Evolutionary conservation across 176 grass and related monocot genomes (phyloP).

Genomic region (Aechmea fasciata): DNA sequence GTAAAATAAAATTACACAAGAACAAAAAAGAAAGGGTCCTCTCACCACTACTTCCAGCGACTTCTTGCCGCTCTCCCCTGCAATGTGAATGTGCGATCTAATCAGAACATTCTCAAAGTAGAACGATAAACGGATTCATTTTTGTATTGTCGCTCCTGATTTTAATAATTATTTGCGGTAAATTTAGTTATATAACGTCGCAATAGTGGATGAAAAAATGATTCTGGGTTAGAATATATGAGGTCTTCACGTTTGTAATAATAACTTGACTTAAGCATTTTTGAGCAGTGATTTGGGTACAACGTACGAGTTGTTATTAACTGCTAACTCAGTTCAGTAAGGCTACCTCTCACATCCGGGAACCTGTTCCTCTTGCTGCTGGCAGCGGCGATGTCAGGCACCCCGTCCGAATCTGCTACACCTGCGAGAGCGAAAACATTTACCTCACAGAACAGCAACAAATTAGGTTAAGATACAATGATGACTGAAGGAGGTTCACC

Average conservation of each 20-base stretch:
- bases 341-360: conserved; percentile 10
- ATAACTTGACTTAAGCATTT: too few species aligned
- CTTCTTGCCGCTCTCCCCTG: conserved; percentile 52
- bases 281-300: too few species aligned
- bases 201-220: too few species aligned
- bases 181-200: too few species aligned
- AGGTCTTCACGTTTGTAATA: too few species aligned
- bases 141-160: neutral
- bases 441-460: neutral
- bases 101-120: neutral
- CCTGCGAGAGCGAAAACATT: neutral
- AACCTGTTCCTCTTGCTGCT: conserved; percentile 5
- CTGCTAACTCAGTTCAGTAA: neutral
- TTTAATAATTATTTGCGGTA: too few species aligned
- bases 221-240: too few species aligned
- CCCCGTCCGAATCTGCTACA: conserved; percentile 11
- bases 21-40: neutral
- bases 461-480: neutral
- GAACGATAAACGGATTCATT: neutral
- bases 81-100: neutral
- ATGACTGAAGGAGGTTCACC: too few species aligned
- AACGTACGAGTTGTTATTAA: neutral
- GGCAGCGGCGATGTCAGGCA: conserved; percentile 18
- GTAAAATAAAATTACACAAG: neutral
- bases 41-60: conserved; percentile 76